Conservation (phyloP, 2,329 filamentous ascomycete genomes). For the Diaporthe sp. region DNA sequence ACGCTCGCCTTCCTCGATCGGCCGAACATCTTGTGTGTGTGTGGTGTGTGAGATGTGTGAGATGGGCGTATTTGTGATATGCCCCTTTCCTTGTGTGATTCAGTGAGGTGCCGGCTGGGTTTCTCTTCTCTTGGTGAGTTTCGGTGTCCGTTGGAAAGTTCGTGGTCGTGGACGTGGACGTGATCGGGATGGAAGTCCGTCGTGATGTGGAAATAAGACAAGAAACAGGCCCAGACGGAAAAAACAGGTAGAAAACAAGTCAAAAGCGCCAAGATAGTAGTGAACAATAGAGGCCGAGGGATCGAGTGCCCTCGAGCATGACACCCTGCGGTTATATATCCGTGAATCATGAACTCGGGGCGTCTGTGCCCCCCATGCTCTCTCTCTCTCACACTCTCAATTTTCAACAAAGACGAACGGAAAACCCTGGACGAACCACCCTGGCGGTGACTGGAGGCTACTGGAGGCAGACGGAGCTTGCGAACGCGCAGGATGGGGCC, state of each 20-base stretch:
- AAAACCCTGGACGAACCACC: conserved; percentile 29
- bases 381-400: background rate
- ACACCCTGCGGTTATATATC: conserved; percentile 31
- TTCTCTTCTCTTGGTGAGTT: background rate
- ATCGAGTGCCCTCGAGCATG: conserved; percentile 11
- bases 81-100: background rate
- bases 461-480: conserved; percentile 41
- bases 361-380: conserved; percentile 16
- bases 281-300: conserved; percentile 20
- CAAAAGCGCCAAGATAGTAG: conserved; percentile 21
- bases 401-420: background rate
- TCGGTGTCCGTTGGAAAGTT: background rate
- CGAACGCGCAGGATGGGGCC: conserved; percentile 38
- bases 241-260: conserved; percentile 36
- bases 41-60: conserved; percentile 22
- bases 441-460: conserved; percentile 36
- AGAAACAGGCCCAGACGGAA: conserved; percentile 39
- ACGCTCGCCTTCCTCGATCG: conserved; percentile 42
- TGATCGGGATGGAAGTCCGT: conserved; percentile 27
- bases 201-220: conserved; percentile 38
- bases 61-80: background rate
- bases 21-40: conserved; percentile 41
- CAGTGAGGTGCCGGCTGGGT: background rate
- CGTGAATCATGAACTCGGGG: conserved; percentile 19
- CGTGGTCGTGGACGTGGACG: conserved; percentile 14